Base-by-base conservation (phyloP, 2,329 filamentous ascomycete genomes). In the Lasiodiplodia sp. region DNA sequence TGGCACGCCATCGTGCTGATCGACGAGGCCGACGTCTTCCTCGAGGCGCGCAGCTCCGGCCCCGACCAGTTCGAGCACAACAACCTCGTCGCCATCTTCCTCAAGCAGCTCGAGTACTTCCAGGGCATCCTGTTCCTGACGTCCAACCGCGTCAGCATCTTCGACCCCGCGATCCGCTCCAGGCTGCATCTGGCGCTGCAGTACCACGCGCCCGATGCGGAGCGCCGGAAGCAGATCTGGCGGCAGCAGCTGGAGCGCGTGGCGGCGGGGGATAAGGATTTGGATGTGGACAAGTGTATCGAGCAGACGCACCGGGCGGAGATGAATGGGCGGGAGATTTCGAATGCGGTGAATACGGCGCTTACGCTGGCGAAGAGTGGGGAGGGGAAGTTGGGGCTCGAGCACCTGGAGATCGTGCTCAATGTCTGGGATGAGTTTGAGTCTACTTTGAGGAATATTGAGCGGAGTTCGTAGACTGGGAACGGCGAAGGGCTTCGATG, bases 1-100 rank as follows among this genome's bases (percentile, higher is more conserved):
- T 66, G 63, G 63, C 49, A 23, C 37, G 49, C 49, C 31, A 38
- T 66, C 21, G 63, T 66, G 7, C 23, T 66, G 25, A 55, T 66
- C 52, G 65, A 67, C 73, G 87, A 90, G 75, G 86, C 86, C 2
- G 87, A 89, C 67, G 86, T 88, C n/a, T 89, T 87, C 76, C 83
- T 90, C 16, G 86, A 88, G 75, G 77, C 83, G 63, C 85, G 87
- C 3, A 79, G 84, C 16, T 40, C 72, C 47, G 76, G 73, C 1
- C 68, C 73, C 11, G 75, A 76, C 68, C 75, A 75, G 40, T 73
- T 77, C 10, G 73, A 76, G 68, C 74, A 75, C 57, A 82, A 82
- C 70, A 77, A 76, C 40, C 72, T 82, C 18, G 80, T 82, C 5
- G 78, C 79, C 25, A 34, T 66, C 31, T 77, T 78, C 69, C 68